Conservation (phyloP, 352 stramenopile genomes). For the Phytophthora tubulina region DNA sequence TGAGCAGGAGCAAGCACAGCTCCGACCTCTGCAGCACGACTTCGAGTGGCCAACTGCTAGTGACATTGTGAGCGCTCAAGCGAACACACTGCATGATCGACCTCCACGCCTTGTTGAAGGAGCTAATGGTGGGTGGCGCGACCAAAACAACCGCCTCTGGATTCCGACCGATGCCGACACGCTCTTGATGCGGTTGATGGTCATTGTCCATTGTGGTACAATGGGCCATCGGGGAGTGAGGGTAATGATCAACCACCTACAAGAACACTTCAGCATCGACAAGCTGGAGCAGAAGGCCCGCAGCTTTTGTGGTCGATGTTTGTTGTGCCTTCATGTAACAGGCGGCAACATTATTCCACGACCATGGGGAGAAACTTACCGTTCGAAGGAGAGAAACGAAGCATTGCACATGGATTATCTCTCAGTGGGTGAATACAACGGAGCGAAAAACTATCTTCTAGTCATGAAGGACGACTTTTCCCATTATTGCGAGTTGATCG, state of each 20-base stretch:
- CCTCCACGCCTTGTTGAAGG: neutral
- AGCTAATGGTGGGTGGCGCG: neutral
- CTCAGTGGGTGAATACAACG: conserved; percentile 18
- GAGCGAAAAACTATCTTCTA: conserved; percentile 9
- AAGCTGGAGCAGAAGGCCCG: conserved; percentile 9
- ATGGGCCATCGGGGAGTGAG: too few relatives aligned
- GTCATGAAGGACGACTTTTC: conserved; percentile 18
- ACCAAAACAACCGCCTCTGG: conserved; percentile 6
- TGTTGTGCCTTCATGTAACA: conserved; percentile 16
- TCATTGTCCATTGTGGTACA: conserved; percentile 20
- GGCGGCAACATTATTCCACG: conserved; percentile 15
- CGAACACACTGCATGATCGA: neutral
- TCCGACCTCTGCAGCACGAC: conserved; percentile 12
- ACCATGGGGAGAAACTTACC: conserved; percentile 6
- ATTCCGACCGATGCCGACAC: neutral
- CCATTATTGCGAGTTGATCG: conserved; percentile 15
- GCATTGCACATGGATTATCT: conserved; percentile 25
- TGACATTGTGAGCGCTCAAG: conserved; percentile 3
- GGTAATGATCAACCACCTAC: conserved; percentile 17
- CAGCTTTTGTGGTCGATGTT: conserved; percentile 2
- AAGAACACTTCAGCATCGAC: conserved; percentile 8
- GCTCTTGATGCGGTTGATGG: conserved; percentile 13
- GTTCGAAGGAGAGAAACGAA: too few relatives aligned
- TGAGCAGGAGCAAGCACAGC: neutral
- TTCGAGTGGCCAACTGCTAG: neutral